Percentiles rank a stretch among this genome's conserved stretches.
Conservation (phyloP, 2,329 filamentous ascomycete genomes). For the Calonectria naviculata region DNA sequence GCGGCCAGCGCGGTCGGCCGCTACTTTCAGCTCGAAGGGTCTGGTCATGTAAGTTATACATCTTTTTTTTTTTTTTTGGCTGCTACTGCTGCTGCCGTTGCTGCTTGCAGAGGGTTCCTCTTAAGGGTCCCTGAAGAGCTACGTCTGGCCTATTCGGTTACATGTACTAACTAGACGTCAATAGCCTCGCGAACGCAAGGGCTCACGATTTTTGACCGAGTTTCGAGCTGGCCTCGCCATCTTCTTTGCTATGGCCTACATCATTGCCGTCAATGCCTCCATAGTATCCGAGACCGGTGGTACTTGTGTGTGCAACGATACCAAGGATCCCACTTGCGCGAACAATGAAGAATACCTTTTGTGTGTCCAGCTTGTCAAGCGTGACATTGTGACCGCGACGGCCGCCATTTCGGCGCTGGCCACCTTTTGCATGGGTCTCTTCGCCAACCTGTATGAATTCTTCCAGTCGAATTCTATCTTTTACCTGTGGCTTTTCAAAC, state of each 20-base stretch:
- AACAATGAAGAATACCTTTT: constrained; percentile 68
- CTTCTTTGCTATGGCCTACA: constrained; percentile 74
- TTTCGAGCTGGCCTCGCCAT: constrained; percentile 85
- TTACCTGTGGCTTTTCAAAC: neutral
- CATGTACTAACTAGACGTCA: neutral
- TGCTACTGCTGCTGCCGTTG: too few relatives aligned
- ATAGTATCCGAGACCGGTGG: constrained; percentile 75
- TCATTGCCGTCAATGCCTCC: constrained; percentile 64
- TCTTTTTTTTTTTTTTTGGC: neutral
- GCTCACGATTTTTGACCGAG: constrained; percentile 84
- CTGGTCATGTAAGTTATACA: constrained; percentile 75
- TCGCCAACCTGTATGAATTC: constrained; percentile 74
- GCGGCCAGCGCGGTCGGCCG: constrained; percentile 74
- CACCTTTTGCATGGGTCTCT: constrained; percentile 85
- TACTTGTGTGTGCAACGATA: constrained; percentile 77
- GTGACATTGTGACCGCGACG: constrained; percentile 86
- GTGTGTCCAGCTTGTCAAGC: constrained; percentile 74
- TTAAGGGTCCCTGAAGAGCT: neutral
- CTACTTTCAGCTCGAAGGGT: constrained; percentile 85
- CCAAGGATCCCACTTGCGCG: constrained; percentile 63
- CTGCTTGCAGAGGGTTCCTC: too few relatives aligned
- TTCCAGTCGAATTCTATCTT: constrained; percentile 13
- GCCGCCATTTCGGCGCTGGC: constrained; percentile 84
- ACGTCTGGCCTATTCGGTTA: neutral
- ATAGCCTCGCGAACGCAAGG: constrained; percentile 77